phyloP scores from a whole-genome alignment of 257 asterid genomes.

The Jaltomata sinuosa region DNA sequence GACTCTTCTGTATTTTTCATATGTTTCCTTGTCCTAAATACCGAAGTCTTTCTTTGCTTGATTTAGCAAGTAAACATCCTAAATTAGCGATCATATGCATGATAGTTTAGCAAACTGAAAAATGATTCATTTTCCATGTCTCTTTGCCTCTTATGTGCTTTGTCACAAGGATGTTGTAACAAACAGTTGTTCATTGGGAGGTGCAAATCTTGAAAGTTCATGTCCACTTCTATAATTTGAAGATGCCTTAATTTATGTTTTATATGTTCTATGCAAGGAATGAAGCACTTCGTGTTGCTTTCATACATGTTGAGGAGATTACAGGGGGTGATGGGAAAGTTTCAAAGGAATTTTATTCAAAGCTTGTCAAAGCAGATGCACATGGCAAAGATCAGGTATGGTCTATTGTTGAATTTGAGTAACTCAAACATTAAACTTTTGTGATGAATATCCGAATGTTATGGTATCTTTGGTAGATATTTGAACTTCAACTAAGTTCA shows the following conservation, averaged over 20 bases:
- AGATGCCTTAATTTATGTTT: not conserved
- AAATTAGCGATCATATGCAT: not conserved
- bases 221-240: not conserved
- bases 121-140: not conserved
- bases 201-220: not conserved
- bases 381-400: slow-evolving; percentile 95
- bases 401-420: not conserved
- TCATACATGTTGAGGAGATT: slow-evolving; percentile 79
- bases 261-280: slow-evolving; percentile 37
- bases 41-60: not conserved
- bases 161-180: not conserved
- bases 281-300: slow-evolving; percentile 99
- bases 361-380: slow-evolving; percentile 91
- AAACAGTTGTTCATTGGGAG: not conserved
- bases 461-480: not conserved
- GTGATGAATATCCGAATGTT: not conserved
- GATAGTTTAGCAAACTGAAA: not conserved
- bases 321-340: slow-evolving; percentile 48
- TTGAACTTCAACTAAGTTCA: not conserved
- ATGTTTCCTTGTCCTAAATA: not conserved
- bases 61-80: not conserved
- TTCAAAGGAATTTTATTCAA: slow-evolving; percentile 68
- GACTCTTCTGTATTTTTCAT: not conserved
- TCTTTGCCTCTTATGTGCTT: not conserved
- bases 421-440: not conserved